A percentile compares a stretch with the other conserved stretches of the same genome.
Conservation (phyloP, 805 yeast genomes). For the Blastobotrys peoriensis region DNA sequence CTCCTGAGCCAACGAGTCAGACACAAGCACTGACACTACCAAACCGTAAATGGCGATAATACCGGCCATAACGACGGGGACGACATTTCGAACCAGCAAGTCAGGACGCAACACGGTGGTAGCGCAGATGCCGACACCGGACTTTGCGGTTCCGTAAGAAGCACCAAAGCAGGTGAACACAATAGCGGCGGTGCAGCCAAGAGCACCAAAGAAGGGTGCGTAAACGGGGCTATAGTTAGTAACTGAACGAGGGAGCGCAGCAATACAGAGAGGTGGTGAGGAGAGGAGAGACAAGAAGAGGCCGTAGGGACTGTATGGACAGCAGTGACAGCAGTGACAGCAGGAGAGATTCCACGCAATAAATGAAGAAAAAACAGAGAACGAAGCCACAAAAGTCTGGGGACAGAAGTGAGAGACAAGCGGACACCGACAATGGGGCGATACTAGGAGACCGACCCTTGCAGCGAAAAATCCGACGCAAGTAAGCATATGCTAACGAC, state of each 20-base stretch:
- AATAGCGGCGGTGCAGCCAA: conserved; percentile 99
- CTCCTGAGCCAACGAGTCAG: conserved; percentile 80
- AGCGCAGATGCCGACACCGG: conserved; percentile 99
- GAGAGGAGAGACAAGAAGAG: not conserved
- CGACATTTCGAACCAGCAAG: conserved; percentile 75
- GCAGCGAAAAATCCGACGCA: no score
- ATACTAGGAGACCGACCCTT: no score
- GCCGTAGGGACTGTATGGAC: no score
- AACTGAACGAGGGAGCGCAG: no score
- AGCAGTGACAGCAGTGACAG: no score
- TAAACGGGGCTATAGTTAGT: conserved; percentile 54
- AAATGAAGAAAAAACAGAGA: no score
- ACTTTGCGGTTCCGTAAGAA: conserved; percentile 97
- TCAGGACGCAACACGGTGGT: conserved; percentile 97
- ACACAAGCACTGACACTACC: conserved; percentile 91
- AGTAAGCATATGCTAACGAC: no score
- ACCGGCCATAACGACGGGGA: conserved; percentile 99
- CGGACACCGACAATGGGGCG: no score
- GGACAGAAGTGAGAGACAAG: no score
- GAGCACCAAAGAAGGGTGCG: conserved; percentile 97
- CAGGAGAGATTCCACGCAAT: no score
- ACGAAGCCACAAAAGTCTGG: no score
- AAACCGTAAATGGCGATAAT: conserved; percentile 96
- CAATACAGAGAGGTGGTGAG: not conserved
- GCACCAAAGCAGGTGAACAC: conserved; percentile 98